Base-by-base conservation (phyloP, 1,284 basidiomycete species). In the Marasmius tenuissimus region DNA sequence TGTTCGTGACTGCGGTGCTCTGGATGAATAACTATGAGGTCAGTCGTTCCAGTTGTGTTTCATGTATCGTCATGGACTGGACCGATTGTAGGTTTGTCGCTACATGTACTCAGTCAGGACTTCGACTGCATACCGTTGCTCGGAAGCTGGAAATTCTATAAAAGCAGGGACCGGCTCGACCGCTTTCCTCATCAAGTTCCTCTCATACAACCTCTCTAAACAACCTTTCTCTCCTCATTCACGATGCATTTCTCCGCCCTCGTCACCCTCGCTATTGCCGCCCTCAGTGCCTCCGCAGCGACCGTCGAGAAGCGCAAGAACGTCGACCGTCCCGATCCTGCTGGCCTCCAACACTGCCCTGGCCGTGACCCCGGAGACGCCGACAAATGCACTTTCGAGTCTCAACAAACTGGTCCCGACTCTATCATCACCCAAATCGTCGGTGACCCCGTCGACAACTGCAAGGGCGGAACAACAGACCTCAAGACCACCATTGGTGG, bases 321-420 rank as follows among this genome's bases (percentile, higher is more conserved):
- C 38, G 42, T 53, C 51, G 54, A 56, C 54, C 35, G 37, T 22
- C 54, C 54, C 16, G 54, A 56, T 42, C 54, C 54, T 39, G 18
- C 37, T n/a, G 45, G 45, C 54, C 35, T 42, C 37, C 18, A 56
- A 12, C 54, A 56, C 38, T 56, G 54, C 27, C 54, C 54, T 8
- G 54, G 54, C 22, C 14, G 27, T 11, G 37, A 16, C 35, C 7
- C n/a, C 7, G 54, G 54, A 10, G 54, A 56, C 10, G 54, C 54
- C n/a, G 54, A 56, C 40, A 20, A 45, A 14, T 56, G 54, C 54
- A 35, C 27, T 10, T 55, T 39, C 35, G 34, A 55, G 53, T 8
- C 27, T 14, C 51, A 53, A 27, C 16, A 53, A 33, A 53, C 16
- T 16, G 53, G 53, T 8, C 16, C 22, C 6, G 54, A 42, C 38